Evolutionary conservation across 1,284 basidiomycete genomes (phyloP).

Genomic region (Phlebopus sp.): DNA sequence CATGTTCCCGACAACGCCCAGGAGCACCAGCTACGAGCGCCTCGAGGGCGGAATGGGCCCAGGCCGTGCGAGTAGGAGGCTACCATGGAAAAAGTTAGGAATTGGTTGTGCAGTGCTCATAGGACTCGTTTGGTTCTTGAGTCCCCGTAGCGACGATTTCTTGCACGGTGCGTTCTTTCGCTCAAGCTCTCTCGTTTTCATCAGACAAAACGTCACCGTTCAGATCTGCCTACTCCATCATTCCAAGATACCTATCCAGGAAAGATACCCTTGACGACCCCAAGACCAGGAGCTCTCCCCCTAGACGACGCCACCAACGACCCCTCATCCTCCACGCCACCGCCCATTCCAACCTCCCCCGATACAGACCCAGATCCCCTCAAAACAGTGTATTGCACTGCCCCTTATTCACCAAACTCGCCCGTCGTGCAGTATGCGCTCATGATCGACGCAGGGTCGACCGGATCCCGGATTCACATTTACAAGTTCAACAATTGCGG

Average conservation of each 20-base stretch:
- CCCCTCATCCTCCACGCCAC: background rate
- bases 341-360: constrained; percentile 44
- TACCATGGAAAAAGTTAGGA: constrained; percentile 68
- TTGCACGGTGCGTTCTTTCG: constrained; percentile 16
- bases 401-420: constrained; percentile 45
- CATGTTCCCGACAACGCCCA: constrained; percentile 38
- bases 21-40: constrained; percentile 57
- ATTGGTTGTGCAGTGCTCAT: constrained; percentile 54
- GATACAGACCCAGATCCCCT: constrained; percentile 63
- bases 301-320: constrained; percentile 5
- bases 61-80: constrained; percentile 33
- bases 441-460: constrained; percentile 98
- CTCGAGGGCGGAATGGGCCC: constrained; percentile 61
- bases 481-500: constrained; percentile 97
- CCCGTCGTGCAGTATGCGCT: constrained; percentile 88
- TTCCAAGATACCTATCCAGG: constrained; percentile 25
- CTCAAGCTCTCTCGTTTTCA: background rate
- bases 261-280: constrained; percentile 14
- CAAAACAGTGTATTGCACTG: constrained; percentile 65
- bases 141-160: constrained; percentile 41
- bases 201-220: background rate
- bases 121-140: constrained; percentile 61
- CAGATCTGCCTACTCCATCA: constrained; percentile 17
- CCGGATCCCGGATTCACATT: constrained; percentile 94
- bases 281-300: background rate